Base-by-base conservation (phyloP, 2,329 filamentous ascomycete genomes). In the Fusarium piperis region DNA sequence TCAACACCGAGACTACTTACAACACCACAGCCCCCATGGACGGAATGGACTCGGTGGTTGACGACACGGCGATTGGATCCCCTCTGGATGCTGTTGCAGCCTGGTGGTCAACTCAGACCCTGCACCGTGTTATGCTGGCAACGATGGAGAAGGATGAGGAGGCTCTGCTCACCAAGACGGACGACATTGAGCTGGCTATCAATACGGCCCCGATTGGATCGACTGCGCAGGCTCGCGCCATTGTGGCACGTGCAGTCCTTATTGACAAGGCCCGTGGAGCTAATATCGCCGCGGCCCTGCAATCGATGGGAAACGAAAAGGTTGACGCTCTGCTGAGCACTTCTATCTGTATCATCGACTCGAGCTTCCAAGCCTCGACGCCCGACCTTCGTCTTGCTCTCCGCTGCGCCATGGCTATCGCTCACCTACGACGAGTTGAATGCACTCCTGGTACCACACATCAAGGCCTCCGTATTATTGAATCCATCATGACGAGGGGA, bases 41-140 rank as follows among this genome's bases (percentile, higher is more conserved):
- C 59, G 90, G 93, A 53, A 92, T 97, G 86, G 93, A 97, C 78
- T 87, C 89, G 7, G 94, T 97, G 1, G 93, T 96, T 4, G 93
- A 96, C 65, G 95, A 98, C 76, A 89, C 90, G 59, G 92, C 94
- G 3, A 93, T 98, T 67, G 90, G 93, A 59, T 96, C 94, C 18
- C 94, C 95, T 0, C 88, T 98, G 72, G 95, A 98, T 80, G 94
- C 94, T 13, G 89, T 98, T 58, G 94, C 95, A 8, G 94, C 95
- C 3, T 98, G 95, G 95, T 96, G 91, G 85, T 97, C 95, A 1
- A 94, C 90, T 70, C 86, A 92, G 62, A 85, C 89, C 13, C 83
- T 97, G 38, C 93, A 94, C 75, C 87, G 88, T 64, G 90, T 90
- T 3, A 86, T 98, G 30, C 84, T 90, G 13, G 85, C 85, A 16